Evolutionary conservation across 495 filamentous ascomycete genomes (phyloP), one percentile per base, ranked within the genome.

Genomic region (Aspergillus olivimuriae): DNA sequence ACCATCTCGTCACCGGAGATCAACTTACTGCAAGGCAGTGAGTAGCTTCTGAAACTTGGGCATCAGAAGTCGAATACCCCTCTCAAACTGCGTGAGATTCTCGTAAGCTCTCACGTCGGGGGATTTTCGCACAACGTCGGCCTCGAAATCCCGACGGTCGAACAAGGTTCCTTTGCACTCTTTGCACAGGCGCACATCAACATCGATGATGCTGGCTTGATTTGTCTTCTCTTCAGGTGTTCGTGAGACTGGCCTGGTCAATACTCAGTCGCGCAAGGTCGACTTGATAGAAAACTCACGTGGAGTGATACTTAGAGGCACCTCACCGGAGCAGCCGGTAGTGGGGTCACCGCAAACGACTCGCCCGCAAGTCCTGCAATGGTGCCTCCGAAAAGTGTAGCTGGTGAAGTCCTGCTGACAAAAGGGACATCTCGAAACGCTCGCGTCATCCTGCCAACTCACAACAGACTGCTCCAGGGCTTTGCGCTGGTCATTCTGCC

Each of bases 351-450:
- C 88, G 53, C 92, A 98, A 1, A 98, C 88, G 0, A 98, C 88
- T 42, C 81, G 76, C 23, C 92, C 92, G 53, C 92, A 98, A 60
- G 94, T 78, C 41, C 92, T 79, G 60, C 92, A 98, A 59, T 98
- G 92, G 59, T 97, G 94, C 44, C 92, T 75, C 56, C 92, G 77
- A 51, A 94, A 90, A 1, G 86, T 80, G 70, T 94, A 95, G 19
- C 76, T 80, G 1, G 87, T 79, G 62, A 98, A 98, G 41, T 94
- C 87, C 53, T 97, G 92, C 52, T 89, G 84, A 53, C 92, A 98
- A 52, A 94, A 92, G 2, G 92, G 94, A 49, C 92, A 98, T 35
- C 78, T 80, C 4, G 72, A 40, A 16, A 98, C 89, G 34, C 67
- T 77, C 0, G 83, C 74, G 65, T 97, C 94, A 36, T 97, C 92